These are phyloP conservation scores for Diaporthe vexans DNA, from an alignment of 2,329 filamentous ascomycete species.

Conservation along the genomic window DNA sequence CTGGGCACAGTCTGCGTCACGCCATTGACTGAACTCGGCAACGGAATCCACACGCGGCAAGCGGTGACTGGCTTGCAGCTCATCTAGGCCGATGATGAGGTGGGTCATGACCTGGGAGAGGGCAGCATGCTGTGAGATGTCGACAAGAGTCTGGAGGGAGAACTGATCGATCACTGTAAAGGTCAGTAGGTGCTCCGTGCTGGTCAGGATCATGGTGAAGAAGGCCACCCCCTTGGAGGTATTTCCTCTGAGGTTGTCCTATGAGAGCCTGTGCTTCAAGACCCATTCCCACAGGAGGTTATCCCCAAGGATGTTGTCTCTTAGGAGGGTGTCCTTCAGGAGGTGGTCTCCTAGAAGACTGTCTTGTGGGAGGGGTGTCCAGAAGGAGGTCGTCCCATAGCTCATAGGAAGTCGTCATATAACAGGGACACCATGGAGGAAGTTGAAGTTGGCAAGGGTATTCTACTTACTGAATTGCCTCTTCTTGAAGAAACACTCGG, in stretches of 20 bases:
- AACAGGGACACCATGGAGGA: no score
- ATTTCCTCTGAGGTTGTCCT: no score
- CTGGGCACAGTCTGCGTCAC: slow-evolving; percentile 45
- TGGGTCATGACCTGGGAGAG: slow-evolving; percentile 57
- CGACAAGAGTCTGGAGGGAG: slow-evolving; percentile 63
- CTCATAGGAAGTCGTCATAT: no score
- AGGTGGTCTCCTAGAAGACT: no score
- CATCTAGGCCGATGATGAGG: slow-evolving; percentile 64
- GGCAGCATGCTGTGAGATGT: slow-evolving; percentile 63
- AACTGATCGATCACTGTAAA: slow-evolving; percentile 53
- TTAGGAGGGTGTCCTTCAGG: no score
- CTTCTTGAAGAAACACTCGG: slow-evolving; percentile 74
- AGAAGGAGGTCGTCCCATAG: no score
- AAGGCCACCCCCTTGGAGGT: no score
- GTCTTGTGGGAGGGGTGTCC: no score
- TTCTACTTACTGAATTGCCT: slow-evolving; percentile 68
- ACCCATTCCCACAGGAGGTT: no score
- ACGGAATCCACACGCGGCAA: background rate
- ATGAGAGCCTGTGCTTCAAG: no score
- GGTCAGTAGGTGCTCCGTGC: slow-evolving; percentile 49
- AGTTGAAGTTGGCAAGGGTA: background rate
- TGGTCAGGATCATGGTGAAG: slow-evolving; percentile 51
- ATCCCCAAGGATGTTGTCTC: no score
- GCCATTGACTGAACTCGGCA: background rate
- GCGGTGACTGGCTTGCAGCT: slow-evolving; percentile 31